Evolutionary conservation across 2,329 filamentous ascomycete species (phyloP), one percentile per base, ranked within the genome.

Genomic region (Coleophoma crateriformis): DNA sequence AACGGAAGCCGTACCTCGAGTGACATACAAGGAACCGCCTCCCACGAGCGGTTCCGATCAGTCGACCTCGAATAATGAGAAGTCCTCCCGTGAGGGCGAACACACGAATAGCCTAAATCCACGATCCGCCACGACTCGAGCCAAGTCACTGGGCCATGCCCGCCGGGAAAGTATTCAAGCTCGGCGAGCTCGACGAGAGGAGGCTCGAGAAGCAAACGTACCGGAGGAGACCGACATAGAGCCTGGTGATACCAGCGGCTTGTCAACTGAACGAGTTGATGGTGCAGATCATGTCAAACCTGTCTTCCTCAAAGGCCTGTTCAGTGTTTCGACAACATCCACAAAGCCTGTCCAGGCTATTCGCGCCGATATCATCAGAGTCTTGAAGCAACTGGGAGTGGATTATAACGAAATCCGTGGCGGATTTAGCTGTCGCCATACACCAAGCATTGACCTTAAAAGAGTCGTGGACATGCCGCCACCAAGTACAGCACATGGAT

Each of bases 281-380:
- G 83, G 81, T 58, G 84, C 87, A 5, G 90, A 95, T 58, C 81
- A 92, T 53, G 85, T 92, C 47, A 96, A 96, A 67, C 94, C 94
- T 0, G 94, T 97, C 3, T 97, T 87, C 67, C 79, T 99, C 50
- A 99, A 97, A 69, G 94, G 94, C 4, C 77, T 99, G 15, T 97
- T 99, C 71, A 97, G 92, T 61, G 94, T 97, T 48, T 95, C 90
- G 4, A 99, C 94, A 0, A 99, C 94, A 7, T 96, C 90, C 50
- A 94, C 85, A 63, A 95, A 95, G 64, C 89, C 92, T 1, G 81
- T 97, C 11, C 75, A 84, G 1, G 83, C 90, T 51, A 99, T 99
- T 54, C 84, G 92, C 37, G 75, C 83, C 7, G 94, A 99, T 64
- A 88, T 99, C 59, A 95, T 95, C 63, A 81, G 92, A 45, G 94